Conservation (phyloP, 345 rosid species). For the Turritis glabra region DNA sequence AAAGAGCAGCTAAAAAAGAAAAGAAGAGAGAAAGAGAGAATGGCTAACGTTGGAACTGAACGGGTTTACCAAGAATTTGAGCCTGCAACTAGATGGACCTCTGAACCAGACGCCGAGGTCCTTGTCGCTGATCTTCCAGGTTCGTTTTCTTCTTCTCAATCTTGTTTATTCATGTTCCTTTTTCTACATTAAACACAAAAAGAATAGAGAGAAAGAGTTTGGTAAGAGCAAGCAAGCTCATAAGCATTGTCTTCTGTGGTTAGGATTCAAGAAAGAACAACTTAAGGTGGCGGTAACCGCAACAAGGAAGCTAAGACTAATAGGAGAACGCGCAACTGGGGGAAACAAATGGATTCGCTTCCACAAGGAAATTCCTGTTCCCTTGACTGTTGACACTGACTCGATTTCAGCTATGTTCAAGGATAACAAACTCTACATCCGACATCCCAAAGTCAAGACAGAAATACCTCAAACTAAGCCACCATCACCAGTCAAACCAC, state of each 20-base stretch:
- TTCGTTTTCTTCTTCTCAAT: conserved; percentile 23
- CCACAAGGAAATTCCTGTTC: conserved; percentile 34
- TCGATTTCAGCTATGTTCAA: conserved; percentile 40
- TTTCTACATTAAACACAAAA: conserved; percentile 12
- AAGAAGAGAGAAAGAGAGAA: conserved; percentile 10
- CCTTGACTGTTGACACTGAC: conserved; percentile 31
- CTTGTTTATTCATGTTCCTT: conserved; percentile 20
- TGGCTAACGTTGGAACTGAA: conserved; percentile 32
- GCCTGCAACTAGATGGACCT: conserved; percentile 37
- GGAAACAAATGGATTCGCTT: conserved; percentile 44
- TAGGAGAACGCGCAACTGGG: conserved; percentile 40
- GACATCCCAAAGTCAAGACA: conserved; percentile 34
- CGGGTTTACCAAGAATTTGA: conserved; percentile 36
- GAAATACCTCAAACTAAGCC: conserved; percentile 36
- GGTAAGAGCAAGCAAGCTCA: neutral
- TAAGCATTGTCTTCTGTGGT: conserved; percentile 24
- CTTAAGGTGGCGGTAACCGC: conserved; percentile 36
- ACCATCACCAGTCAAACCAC: conserved; percentile 27
- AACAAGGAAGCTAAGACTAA: conserved; percentile 36
- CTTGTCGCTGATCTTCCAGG: conserved; percentile 46
- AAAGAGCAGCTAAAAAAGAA: conserved; percentile 1
- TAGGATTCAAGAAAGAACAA: conserved; percentile 45
- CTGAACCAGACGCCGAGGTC: conserved; percentile 39
- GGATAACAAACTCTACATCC: conserved; percentile 41
- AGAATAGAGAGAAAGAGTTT: neutral